Conservation (phyloP, 176 grass and related monocot species). For the Puccinellia tenuiflora region DNA sequence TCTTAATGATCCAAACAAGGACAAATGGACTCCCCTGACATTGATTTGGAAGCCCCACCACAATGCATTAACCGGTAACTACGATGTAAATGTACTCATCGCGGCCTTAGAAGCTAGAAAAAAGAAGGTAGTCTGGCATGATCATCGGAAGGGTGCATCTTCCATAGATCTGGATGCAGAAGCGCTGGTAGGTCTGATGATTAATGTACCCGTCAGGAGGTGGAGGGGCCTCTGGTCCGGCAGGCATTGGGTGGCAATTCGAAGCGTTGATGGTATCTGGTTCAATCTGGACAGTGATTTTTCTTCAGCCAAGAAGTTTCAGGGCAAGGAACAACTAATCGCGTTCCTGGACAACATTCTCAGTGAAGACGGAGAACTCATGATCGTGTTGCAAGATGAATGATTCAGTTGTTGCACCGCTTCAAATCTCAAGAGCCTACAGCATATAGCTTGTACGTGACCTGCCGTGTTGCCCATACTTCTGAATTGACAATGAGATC, state of each 20-base stretch:
- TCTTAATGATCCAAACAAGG: constrained; percentile 49
- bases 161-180: constrained; percentile 52
- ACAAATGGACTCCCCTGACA: constrained; percentile 57
- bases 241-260: constrained; percentile 74
- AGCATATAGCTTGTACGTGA: neutral
- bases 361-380: constrained; percentile 54
- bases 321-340: constrained; percentile 43
- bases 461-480: neutral
- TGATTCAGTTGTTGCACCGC: neutral
- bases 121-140: constrained; percentile 83
- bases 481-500: constrained; percentile 11
- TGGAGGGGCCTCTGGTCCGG: constrained; percentile 61
- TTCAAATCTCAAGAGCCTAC: neutral
- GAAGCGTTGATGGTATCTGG: constrained; percentile 57
- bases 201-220: constrained; percentile 57
- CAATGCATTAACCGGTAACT: constrained; percentile 79
- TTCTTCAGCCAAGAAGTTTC: constrained; percentile 50
- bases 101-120: constrained; percentile 53
- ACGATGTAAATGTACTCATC: constrained; percentile 91
- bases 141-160: constrained; percentile 54
- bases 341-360: constrained; percentile 55
- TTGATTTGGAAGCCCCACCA: constrained; percentile 82
- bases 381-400: constrained; percentile 59
- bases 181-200: constrained; percentile 63
- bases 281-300: constrained; percentile 92